Base-by-base conservation (phyloP, 2,329 filamentous ascomycete genomes). In the Elsinoe ampelina region DNA sequence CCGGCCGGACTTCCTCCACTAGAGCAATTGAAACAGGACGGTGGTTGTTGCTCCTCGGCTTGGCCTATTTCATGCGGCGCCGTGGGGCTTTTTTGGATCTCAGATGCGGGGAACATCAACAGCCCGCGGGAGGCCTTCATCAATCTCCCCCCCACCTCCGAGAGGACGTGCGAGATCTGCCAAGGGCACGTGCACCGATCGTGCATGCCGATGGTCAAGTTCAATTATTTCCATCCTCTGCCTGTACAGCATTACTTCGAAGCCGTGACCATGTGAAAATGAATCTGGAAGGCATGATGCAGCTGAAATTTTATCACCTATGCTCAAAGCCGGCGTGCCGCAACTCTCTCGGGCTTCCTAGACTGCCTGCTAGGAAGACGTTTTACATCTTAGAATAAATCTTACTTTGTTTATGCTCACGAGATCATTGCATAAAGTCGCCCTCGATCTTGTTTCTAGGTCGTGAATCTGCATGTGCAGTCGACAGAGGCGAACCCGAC, bases 41-140 rank as follows among this genome's bases (percentile, higher is more conserved):
- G 26, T 22, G 15, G 20, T 36, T 50, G 45, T 50, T 50, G 45
- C 32, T 36, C 45, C 45, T 50, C 45, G 45, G 45, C 45, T 50
- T 50, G 22, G 45, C 45, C 32, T 20, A 50, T 35, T 20, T 50
- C 45, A 50, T 50, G 26, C 45, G 26, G 45, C 26, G 17, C 17
- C 45, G 26, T 50, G 45, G 45, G 45, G 45, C 45, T 22, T 22
- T 45, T 22, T 22, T 45, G 10, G 41, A 45, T 45, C 41, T 45
- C 19, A 45, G 41, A 45, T 45, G 41, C 41, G 41, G 41, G 41
- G 41, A 45, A 45, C 26, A 30, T 30, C 26, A 30, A 30, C 26
- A 26, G 7, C 22, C 17, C 17, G 19, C 36, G 19, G 19, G 41
- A 45, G 41, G n/a, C n/a, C 41, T 22, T 45, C 41, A 42, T 42